Evolutionary conservation across 139 green algal genomes (phyloP), one percentile per base, ranked within the genome.

Genomic region (Marvania coccoides): DNA sequence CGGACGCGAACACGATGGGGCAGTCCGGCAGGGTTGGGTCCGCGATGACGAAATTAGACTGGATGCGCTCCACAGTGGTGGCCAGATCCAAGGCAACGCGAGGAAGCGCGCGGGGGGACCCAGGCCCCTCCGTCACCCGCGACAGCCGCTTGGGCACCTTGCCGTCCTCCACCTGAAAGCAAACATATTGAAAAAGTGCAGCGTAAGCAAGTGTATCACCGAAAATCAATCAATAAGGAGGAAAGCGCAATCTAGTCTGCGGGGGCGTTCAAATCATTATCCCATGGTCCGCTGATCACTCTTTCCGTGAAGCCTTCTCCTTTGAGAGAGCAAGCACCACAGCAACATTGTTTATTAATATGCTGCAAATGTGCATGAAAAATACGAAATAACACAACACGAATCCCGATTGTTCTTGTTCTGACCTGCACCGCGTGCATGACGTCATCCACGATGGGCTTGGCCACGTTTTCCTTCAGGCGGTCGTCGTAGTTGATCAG

Each of bases 1-100:
- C 90, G 10, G 84, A 93, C 0, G 88, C 87, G 71, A 96, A 97
- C 19, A 98, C 92, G 58, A 99, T 99, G 63, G 94, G 94, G 71
- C 87, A 95, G 78, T 99, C 94, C 19, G 93, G 93, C 68, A 99
- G 78, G 38, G 77, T 92, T 60, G 94, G 94, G 77, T 99, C 92
- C 30, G 75, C 85, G 67, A 99, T 98, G 38, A 91, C 80, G 72
- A 98, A 99, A 69, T 95, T 97, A 71, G 58, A 71, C 82, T 99
- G 89, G 58, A 99, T 95, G 61, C 93, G 88, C 79, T 99, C 94
- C 62, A 99, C 86, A 2, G 93, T 98, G 42, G 94, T 97, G 13
- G 93, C 93, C 71, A 99, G 78, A 68, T 99, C 94, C 33, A 99
- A 70, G 2, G 88, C 92, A 26, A 92, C 85, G 55, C 90, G 83